phyloP scores from a whole-genome alignment of 164 flowering plant genomes.

The Stephania cephalantha region DNA sequence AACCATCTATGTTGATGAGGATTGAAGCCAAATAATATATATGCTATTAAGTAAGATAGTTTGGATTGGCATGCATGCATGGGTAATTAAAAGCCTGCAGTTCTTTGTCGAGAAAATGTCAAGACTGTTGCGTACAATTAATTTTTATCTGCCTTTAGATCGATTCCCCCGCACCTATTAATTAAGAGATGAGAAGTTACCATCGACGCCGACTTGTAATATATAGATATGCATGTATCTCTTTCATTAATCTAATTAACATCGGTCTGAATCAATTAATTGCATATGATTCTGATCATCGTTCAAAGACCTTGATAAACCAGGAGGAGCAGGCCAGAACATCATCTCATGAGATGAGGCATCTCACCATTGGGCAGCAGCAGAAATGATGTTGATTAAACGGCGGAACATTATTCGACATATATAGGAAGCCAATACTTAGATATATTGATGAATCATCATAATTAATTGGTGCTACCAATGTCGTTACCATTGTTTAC shows the following conservation, averaged over 20 bases:
- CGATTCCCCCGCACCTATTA: no score
- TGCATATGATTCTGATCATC: neutral
- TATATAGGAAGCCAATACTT: neutral
- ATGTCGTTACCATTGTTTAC: neutral
- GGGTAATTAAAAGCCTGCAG: neutral
- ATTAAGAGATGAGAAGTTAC: neutral
- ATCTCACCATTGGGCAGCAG: constrained; percentile 11
- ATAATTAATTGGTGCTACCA: neutral
- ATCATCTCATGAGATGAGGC: constrained; percentile 12
- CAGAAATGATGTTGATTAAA: neutral
- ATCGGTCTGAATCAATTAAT: no score
- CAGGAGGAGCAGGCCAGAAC: constrained; percentile 8
- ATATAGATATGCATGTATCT: no score
- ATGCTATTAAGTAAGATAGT: neutral
- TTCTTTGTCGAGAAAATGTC: neutral
- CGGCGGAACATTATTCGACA: neutral
- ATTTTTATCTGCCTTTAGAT: neutral
- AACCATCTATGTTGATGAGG: constrained; percentile 84
- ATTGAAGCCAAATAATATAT: constrained; percentile 23
- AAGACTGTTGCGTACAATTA: neutral
- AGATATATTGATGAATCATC: constrained; percentile 3
- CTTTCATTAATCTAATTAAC: no score
- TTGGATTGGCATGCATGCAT: neutral
- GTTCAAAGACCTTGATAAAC: neutral
- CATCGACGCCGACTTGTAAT: neutral